These are phyloP conservation scores for Salix arbutifolia DNA, from an alignment of 345 rosid genomes.

Conservation along the genomic window DNA sequence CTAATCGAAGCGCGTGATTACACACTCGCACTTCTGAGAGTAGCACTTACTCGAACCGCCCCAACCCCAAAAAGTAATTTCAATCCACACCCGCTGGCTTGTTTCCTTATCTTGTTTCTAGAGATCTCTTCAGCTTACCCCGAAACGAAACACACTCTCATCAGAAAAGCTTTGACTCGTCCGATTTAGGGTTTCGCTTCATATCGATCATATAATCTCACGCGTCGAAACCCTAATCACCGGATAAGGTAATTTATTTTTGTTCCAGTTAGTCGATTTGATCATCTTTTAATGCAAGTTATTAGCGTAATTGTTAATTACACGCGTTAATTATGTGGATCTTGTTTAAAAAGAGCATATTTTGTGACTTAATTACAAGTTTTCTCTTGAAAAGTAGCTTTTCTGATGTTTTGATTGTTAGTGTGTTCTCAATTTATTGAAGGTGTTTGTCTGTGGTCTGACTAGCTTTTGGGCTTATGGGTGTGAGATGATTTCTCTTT, in stretches of 20 bases:
- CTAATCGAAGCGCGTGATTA: background rate
- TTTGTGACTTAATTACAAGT: background rate
- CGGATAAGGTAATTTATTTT: slow-evolving; percentile 33
- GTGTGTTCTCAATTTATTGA: background rate
- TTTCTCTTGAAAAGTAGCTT: background rate
- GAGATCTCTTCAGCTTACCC: background rate
- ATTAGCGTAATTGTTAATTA: background rate
- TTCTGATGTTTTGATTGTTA: background rate
- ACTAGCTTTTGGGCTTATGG: background rate
- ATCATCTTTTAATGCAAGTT: background rate
- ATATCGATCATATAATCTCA: background rate
- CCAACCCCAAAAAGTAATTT: background rate
- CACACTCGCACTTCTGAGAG: background rate
- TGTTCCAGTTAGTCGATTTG: background rate
- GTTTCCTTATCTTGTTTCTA: too few relatives aligned
- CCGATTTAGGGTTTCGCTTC: slow-evolving; percentile 23
- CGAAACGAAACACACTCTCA: background rate
- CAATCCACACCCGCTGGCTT: background rate
- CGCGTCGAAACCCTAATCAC: slow-evolving; percentile 23
- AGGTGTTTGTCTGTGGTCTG: background rate
- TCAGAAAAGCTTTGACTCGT: slow-evolving; percentile 16
- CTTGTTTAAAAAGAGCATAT: background rate
- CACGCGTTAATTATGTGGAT: background rate
- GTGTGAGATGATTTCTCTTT: background rate
- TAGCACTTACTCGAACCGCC: background rate